Conservation (phyloP, 495 filamentous ascomycete species). For the Friedmanniomyces simplex region DNA sequence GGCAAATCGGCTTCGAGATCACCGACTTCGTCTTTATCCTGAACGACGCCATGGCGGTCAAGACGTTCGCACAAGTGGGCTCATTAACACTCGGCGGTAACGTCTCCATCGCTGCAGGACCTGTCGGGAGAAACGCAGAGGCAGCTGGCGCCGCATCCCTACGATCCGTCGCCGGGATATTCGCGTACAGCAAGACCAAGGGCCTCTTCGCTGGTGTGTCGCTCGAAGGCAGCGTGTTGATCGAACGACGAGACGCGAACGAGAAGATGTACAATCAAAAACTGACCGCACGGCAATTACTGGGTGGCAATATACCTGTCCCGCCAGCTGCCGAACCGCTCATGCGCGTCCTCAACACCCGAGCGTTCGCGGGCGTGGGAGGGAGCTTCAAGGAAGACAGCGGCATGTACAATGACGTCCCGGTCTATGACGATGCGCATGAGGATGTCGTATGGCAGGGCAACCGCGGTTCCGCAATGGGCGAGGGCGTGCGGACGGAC, state of each 20-base stretch:
- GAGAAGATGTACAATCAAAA: conserved; percentile 84
- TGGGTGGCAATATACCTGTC: conserved; percentile 64
- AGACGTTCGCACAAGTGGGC: conserved; percentile 87
- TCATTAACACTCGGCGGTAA: conserved; percentile 90
- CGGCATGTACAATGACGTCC: conserved; percentile 88
- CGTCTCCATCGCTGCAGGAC: conserved; percentile 89
- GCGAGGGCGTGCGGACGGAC: conserved; percentile 56
- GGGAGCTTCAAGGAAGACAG: conserved; percentile 39
- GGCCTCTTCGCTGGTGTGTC: conserved; percentile 93
- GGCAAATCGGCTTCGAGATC: conserved; percentile 93
- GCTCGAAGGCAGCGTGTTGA: conserved; percentile 78
- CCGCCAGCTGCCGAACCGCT: conserved; percentile 76
- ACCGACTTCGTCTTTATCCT: conserved; percentile 99
- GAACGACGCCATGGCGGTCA: conserved; percentile 83
- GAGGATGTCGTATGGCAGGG: conserved; percentile 94
- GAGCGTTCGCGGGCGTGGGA: conserved; percentile 63
- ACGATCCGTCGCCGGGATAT: conserved; percentile 80
- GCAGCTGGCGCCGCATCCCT: conserved; percentile 89
- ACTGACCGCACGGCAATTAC: conserved; percentile 70
- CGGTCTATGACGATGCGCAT: conserved; percentile 77
- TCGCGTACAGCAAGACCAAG: conserved; percentile 95
- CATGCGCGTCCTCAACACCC: conserved; percentile 70
- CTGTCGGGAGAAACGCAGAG: conserved; percentile 88
- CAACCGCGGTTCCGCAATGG: conserved; percentile 60
- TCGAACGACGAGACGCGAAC: conserved; percentile 93